A percentile compares a stretch with the other conserved stretches of the same genome.
phyloP scores from a whole-genome alignment of 106 monocot genomes.

The Posidonia australis region DNA sequence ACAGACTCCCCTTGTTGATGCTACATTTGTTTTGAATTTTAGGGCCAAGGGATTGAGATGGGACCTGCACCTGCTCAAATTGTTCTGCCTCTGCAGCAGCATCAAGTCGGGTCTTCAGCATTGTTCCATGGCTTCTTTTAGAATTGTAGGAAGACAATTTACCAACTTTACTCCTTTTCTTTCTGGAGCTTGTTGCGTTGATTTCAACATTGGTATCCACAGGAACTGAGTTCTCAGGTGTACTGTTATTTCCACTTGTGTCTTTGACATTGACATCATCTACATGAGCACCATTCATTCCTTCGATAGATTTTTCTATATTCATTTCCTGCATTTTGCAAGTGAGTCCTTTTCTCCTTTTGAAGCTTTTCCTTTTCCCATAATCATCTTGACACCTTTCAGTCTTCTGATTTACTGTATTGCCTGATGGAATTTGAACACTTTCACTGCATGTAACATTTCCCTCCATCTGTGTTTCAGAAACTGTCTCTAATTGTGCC shows the following conservation, averaged over 20 bases:
- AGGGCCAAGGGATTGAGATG: not conserved
- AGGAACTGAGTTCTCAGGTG: not conserved
- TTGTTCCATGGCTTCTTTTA: not conserved
- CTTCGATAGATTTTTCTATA: not conserved
- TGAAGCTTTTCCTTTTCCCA: not conserved
- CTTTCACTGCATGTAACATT: too few relatives aligned
- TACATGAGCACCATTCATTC: not conserved
- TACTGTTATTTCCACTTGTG: not conserved
- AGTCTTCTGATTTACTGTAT: too few relatives aligned
- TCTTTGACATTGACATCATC: too few relatives aligned
- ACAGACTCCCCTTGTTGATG: not conserved
- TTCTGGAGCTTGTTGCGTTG: not conserved
- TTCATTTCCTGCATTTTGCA: too few relatives aligned
- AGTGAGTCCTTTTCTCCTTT: not conserved
- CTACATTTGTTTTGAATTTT: not conserved
- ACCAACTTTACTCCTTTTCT: not conserved
- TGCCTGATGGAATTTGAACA: too few relatives aligned
- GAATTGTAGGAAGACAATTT: not conserved
- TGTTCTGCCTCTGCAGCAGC: not conserved
- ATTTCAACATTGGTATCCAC: not conserved
- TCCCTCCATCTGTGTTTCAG: not conserved
- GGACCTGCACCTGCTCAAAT: not conserved
- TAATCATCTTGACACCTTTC: not conserved
- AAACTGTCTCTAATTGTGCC: not conserved
- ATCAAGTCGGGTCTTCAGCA: not conserved